These are phyloP conservation scores for Polysphondylium violaceum DNA, from an alignment of 78 protist species.

Conservation along the genomic window DNA sequence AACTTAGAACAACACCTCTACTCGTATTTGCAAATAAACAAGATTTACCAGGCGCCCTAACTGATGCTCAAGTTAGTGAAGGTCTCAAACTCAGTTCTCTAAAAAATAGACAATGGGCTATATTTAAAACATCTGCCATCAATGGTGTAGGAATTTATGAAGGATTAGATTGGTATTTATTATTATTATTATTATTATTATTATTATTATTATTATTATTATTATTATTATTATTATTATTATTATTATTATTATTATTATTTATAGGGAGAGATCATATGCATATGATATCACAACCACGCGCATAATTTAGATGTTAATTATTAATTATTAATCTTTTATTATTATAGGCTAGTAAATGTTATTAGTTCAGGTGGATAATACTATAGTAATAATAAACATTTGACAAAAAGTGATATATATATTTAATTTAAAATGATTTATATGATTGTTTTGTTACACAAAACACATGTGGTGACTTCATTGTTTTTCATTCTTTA, in stretches of 20 bases:
- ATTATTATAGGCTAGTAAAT: slow-evolving; percentile 19
- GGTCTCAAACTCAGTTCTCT: slow-evolving; percentile 50
- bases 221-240: background rate
- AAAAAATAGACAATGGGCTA: slow-evolving; percentile 90
- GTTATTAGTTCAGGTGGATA: slow-evolving; percentile 40
- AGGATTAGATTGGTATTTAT: slow-evolving; percentile 93
- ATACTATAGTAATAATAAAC: background rate
- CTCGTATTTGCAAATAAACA: slow-evolving; percentile 97
- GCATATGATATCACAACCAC: too few relatives aligned
- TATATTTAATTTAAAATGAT: background rate
- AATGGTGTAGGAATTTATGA: slow-evolving; percentile 93
- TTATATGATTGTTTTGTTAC: too few relatives aligned
- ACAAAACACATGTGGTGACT: background rate
- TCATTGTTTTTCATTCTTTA: background rate
- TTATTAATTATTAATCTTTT: too few relatives aligned
- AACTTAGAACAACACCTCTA: slow-evolving; percentile 90
- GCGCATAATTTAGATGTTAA: background rate
- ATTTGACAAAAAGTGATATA: background rate
- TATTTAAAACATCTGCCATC: slow-evolving; percentile 91
- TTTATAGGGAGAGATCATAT: background rate
- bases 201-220: slow-evolving; percentile 22
- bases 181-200: slow-evolving; percentile 16
- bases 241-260: too few relatives aligned
- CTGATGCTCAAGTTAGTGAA: slow-evolving; percentile 70
- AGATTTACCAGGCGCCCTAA: slow-evolving; percentile 90